Evolutionary conservation across 345 rosid species (phyloP).

Genomic region (Turnera subulata): DNA sequence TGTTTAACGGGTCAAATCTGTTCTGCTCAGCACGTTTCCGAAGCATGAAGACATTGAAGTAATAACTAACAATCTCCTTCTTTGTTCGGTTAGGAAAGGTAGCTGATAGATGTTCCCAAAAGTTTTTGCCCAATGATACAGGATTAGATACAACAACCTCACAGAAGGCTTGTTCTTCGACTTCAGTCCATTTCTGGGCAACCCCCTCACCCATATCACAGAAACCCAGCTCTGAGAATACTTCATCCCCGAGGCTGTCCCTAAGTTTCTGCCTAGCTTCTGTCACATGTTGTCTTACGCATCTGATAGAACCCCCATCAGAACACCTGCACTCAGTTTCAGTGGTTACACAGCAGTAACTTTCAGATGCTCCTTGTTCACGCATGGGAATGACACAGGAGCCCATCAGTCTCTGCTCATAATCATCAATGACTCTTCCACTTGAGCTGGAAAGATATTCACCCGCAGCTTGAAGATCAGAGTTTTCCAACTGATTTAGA

Average conservation of each 20-base stretch:
- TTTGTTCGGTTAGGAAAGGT: constrained; percentile 49
- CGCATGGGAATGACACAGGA: constrained; percentile 61
- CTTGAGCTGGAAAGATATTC: constrained; percentile 4
- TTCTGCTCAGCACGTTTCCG: constrained; percentile 62
- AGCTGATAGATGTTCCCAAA: constrained; percentile 57
- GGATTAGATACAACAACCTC: constrained; percentile 59
- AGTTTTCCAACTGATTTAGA: constrained; percentile 6
- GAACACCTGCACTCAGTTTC: constrained; percentile 40
- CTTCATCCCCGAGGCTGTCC: constrained; percentile 48
- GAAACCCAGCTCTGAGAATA: constrained; percentile 49
- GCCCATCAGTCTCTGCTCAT: constrained; percentile 39
- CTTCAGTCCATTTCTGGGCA: constrained; percentile 51
- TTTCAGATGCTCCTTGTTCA: constrained; percentile 23
- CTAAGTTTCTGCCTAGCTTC: constrained; percentile 56
- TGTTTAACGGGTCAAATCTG: constrained; percentile 37
- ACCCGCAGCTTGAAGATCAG: constrained; percentile 12
- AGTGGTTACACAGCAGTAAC: constrained; percentile 27
- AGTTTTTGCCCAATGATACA: constrained; percentile 43
- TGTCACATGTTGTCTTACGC: constrained; percentile 52
- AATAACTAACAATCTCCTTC: constrained; percentile 65
- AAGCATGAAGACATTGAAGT: constrained; percentile 67
- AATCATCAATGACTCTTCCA: constrained; percentile 1
- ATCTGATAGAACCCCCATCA: constrained; percentile 53
- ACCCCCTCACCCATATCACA: constrained; percentile 73
- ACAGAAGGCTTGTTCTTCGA: constrained; percentile 51